Base-by-base conservation (phyloP, 1,284 basidiomycete genomes). In the Chalciporus sp. region DNA sequence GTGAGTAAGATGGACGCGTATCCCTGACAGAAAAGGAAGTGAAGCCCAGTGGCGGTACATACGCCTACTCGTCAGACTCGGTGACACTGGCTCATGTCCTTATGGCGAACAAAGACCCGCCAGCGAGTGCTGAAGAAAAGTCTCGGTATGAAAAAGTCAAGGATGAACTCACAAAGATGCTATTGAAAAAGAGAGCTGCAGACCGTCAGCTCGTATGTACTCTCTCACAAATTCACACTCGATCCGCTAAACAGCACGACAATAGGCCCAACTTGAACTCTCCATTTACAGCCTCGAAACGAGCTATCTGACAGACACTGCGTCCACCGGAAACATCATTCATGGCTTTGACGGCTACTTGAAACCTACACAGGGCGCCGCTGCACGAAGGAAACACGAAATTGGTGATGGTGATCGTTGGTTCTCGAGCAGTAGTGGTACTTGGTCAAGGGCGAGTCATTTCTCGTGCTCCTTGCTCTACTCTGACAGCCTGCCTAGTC, bases 291-390 rank as follows among this genome's bases (percentile, higher is more conserved):
- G 81, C 57, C 76, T 89, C 27, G 90, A 92, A 67, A 81, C 80
- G 11, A 72, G 78, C 1, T 92, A 92, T 69, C 73, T 92, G 42
- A 80, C 81, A 9, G 90, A 92, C 51, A 91, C 90, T 1, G 80
- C 84, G 1, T 85, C 81, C 59, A 88, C 90, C 11, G 90, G 90
- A 19, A 92, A 92, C 62, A 90, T 92, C 55, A 86, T 92, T 42
- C 86, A 87, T 61, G 90, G 90, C 7, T 92, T 92, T 61, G 90
- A 92, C 48, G 83, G 85, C 40, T 92, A 92, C 64, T 79, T 92
- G 56, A 92, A 92, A 72, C 66, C 69, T 10, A 89, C 87, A 52
- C 85, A 84, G 57, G 80, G 70, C 7, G 70, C 80, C 6, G 76
- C 79, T 7, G 83, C 77, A 8, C 74, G 87, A 59, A 78, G 85